Conservation (phyloP, 2,329 filamentous ascomycete species). For the Penicillium digitatum region DNA sequence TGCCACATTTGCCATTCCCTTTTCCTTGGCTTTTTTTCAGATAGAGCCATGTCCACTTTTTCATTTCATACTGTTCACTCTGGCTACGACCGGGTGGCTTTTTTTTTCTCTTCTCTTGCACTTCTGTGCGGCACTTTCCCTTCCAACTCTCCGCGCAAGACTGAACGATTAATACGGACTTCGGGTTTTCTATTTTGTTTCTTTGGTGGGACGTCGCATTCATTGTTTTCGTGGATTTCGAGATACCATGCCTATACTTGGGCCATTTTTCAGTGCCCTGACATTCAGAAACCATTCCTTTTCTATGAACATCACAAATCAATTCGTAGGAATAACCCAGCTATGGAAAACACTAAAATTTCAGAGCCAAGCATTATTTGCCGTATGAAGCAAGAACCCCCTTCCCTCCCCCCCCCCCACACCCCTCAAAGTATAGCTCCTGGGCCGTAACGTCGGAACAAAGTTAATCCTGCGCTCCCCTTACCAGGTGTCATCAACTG, state of each 20-base stretch:
- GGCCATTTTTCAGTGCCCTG: conserved; percentile 15
- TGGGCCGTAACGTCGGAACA: conserved; percentile 25
- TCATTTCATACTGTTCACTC: conserved; percentile 7
- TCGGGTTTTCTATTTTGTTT: conserved; percentile 11
- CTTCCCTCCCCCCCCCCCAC: no score
- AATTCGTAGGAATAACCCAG: not conserved
- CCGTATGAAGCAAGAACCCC: not conserved
- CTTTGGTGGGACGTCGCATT: conserved; percentile 6
- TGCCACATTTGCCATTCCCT: conserved; percentile 9
- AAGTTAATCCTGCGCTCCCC: conserved; percentile 28
- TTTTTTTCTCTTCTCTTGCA: conserved; percentile 8
- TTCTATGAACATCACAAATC: not conserved
- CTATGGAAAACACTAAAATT: not conserved
- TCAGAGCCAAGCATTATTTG: not conserved
- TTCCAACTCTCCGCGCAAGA: conserved; percentile 5
- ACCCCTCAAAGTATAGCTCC: not conserved
- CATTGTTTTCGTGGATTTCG: conserved; percentile 17
- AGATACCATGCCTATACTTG: conserved; percentile 25
- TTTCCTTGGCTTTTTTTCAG: conserved; percentile 3
- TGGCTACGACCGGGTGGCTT: conserved; percentile 18
- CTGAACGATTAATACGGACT: conserved; percentile 18
- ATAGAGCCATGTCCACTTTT: conserved; percentile 13
- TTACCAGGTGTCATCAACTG: conserved; percentile 38
- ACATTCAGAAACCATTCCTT: conserved; percentile 10
- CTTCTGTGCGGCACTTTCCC: conserved; percentile 8